These are phyloP conservation scores for Candida tropicalis DNA, from an alignment of 1,139 yeast species.

Conservation along the genomic window DNA sequence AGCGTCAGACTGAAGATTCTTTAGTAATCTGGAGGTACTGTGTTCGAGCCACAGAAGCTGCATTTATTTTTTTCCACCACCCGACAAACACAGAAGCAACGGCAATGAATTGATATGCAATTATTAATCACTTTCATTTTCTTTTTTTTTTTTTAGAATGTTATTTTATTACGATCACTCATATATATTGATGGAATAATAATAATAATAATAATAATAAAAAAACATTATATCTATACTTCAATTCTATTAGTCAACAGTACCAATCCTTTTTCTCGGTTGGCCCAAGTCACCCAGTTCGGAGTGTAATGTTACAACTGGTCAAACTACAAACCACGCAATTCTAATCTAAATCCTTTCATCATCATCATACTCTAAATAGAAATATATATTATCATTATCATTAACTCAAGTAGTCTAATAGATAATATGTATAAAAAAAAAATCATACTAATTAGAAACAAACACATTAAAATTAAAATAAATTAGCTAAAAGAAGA, in stretches of 20 bases:
- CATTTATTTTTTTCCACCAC: background rate
- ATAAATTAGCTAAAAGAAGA: slow-evolving; percentile 8
- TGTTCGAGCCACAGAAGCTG: slow-evolving; percentile 5
- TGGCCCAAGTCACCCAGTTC: slow-evolving; percentile 63
- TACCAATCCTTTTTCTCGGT: slow-evolving; percentile 67
- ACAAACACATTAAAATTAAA: slow-evolving; percentile 1
- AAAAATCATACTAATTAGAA: background rate
- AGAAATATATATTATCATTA: background rate
- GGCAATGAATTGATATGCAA: too few relatives aligned
- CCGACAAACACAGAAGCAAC: too few relatives aligned
- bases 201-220: too few relatives aligned
- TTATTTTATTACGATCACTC: too few relatives aligned
- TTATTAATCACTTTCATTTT: too few relatives aligned
- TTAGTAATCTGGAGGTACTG: slow-evolving; percentile 4
- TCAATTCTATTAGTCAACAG: slow-evolving; percentile 50
- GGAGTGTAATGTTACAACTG: slow-evolving; percentile 72
- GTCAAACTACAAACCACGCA: too few relatives aligned
- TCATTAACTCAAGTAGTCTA: background rate
- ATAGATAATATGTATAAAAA: background rate
- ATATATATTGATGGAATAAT: too few relatives aligned
- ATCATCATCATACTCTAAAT: background rate
- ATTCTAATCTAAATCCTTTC: too few relatives aligned
- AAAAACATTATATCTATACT: too few relatives aligned
- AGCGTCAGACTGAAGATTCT: slow-evolving; percentile 54
- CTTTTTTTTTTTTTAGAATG: background rate